Evolutionary conservation across 345 rosid genomes (phyloP), one percentile per base, ranked within the genome.

Genomic region (Psidium friedrichsthalianum): DNA sequence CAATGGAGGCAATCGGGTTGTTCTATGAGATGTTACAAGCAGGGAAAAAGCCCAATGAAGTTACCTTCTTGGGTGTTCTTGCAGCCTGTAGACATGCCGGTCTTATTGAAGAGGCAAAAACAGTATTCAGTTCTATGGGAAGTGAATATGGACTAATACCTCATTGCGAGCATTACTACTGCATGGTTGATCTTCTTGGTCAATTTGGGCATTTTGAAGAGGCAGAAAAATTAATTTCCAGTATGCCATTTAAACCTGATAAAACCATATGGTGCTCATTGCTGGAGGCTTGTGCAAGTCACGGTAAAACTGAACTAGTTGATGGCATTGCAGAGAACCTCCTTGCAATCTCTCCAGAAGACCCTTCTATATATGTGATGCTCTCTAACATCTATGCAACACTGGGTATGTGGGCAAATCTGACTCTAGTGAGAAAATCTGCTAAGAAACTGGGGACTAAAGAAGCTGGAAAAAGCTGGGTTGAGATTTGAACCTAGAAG

Each of bases 1-100:
- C 87, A 24, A 80, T 87, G 82, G 94, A 94, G 86, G 95, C 96
- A 57, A 74, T 93, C 82, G 51, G 59, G 81, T 87, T 91, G 90
- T 94, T 92, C 85, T 83, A 55, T n/a, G 83, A 91, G 88, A 95
- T 93, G 98, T 85, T 87, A 44, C 85, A 58, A 27, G 86, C 90
- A 11, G 93, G 94, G 85, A 83, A 92, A 84, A 85, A 90, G 84
- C 98, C 95, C 82, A 95, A 95, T 87, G 95, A 94, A 84, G 92
- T 94, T 85, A 94, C 96, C 32, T 94, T 91, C 85, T 85, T 92
- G 7, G 95, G 96, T 64, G 91, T 94, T 88, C 94, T 95, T 86
- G 86, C 94, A 15, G 95, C 94, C 87, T 95, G 96, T 56, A 89
- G 96, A 87, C 95, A 95, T 87, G 91, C 94, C 78, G 95, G 96